A percentile compares a stretch with the other conserved stretches of the same genome.
phyloP scores from a whole-genome alignment of 208 protist genomes.

The Leishmania tarentolae region DNA sequence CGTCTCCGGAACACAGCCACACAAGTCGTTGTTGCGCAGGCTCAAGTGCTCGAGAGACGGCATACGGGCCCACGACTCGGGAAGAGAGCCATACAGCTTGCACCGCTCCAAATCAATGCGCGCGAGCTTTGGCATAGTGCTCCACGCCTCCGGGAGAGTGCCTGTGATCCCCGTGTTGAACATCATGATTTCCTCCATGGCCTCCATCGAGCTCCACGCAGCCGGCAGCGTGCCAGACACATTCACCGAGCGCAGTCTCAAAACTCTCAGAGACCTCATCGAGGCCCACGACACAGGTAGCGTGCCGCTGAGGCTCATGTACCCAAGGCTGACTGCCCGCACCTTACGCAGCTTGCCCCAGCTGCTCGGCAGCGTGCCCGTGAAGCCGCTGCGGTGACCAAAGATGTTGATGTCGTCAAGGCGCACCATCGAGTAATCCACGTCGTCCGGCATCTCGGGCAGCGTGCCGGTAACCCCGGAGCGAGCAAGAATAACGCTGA shows the following conservation, averaged over 20 bases:
- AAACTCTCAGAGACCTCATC: neutral
- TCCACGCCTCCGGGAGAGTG: constrained; percentile 6
- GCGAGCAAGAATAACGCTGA: neutral
- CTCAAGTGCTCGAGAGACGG: neutral
- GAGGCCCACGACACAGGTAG: neutral
- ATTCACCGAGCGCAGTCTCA: neutral
- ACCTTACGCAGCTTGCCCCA: neutral
- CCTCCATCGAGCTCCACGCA: neutral
- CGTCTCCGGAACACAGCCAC: neutral
- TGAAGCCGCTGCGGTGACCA: neutral
- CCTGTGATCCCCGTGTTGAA: neutral
- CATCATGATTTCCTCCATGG: neutral
- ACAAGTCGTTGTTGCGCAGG: neutral
- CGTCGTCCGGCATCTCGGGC: constrained; percentile 11
- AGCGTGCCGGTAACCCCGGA: neutral
- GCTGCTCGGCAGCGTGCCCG: neutral
- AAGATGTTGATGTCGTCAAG: neutral
- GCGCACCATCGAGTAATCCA: constrained; percentile 5
- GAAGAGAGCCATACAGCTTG: neutral
- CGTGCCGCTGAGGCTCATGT: constrained; percentile 1
- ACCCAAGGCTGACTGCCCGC: neutral
- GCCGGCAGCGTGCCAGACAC: constrained; percentile 9
- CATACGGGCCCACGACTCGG: neutral
- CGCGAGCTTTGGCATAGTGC: neutral
- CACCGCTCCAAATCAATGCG: neutral